Base-by-base conservation (phyloP, 2,329 filamentous ascomycete species). In the Acarospora socialis region DNA sequence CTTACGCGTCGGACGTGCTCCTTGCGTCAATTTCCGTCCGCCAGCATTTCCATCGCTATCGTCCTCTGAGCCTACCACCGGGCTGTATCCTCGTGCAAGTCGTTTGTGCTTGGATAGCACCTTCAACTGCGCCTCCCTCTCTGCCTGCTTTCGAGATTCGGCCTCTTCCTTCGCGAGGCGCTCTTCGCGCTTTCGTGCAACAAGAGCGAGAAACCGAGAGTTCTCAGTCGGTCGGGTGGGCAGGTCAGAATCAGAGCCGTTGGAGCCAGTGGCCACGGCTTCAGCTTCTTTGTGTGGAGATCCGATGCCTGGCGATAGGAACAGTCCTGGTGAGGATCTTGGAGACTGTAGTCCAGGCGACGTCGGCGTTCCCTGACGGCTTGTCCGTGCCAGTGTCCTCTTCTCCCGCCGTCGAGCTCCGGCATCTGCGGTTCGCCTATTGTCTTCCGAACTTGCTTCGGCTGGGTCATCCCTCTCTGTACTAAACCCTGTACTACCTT, bases 111-210 rank as follows among this genome's bases (percentile, higher is more conserved):
- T 12, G 45, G 45, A n/a, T 42, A 42, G 12, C 42, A 5, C 22
- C 49, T 48, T 40, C 21, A 65, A 61, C 20, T 56, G 60, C 24
- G 30, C 18, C 43, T 35, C 20, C 23, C 23, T 25, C 23, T 43
- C 53, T 5, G 51, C 53, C 30, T 51, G 53, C 46, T 55, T 59
- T 43, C 56, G 53, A 21, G 49, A 53, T 44, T 62, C 59, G 25
- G 50, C 65, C 13, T 68, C 71, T 45, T 90, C 77, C 31, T 65
- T 72, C 3, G 70, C 77, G 21, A 75, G 58, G 5, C 77, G 68
- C 48, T 90, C 77, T 39, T 75, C 67, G 30, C 75, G 70, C 48
- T 87, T 90, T 45, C 73, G 70, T 27, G 73, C 73, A 7, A 90
- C 68, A 0, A 92, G 68, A 5, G 77, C 78, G 38, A 73, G 63